Evolutionary conservation across 2,329 filamentous ascomycete species (phyloP).

Genomic region (Aaosphaeria arxii): DNA sequence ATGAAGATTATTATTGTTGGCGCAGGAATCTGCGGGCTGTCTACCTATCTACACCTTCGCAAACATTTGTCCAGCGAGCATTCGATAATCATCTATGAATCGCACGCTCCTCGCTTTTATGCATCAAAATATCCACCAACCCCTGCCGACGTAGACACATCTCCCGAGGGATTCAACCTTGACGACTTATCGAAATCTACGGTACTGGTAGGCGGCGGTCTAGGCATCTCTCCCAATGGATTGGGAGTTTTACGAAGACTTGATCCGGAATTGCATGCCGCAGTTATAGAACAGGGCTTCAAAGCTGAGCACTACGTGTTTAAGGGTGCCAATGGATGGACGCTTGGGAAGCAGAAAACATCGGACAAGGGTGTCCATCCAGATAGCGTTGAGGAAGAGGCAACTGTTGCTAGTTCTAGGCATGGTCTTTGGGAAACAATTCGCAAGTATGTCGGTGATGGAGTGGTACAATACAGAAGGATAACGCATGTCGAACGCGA

Average conservation of each 20-base stretch:
- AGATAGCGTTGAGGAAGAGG: conserved; percentile 7
- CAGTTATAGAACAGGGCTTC: conserved; percentile 18
- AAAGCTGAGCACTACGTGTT: conserved; percentile 15
- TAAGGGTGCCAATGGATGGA: conserved; percentile 16
- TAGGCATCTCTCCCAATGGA: conserved; percentile 28
- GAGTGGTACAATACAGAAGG: conserved; percentile 10
- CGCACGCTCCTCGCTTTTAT: conserved; percentile 8
- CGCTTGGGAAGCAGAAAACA: conserved; percentile 11
- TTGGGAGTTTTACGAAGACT: conserved; percentile 19
- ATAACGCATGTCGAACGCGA: conserved; percentile 7
- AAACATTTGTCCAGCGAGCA: conserved; percentile 17
- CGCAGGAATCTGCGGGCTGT: conserved; percentile 18
- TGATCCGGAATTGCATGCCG: conserved; percentile 10
- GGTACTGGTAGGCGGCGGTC: conserved; percentile 18
- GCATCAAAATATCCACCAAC: neutral
- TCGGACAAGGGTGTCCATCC: conserved; percentile 6
- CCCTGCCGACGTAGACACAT: neutral
- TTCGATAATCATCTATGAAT: conserved; percentile 24
- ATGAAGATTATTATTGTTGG: conserved; percentile 28
- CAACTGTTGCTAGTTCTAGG: conserved; percentile 15
- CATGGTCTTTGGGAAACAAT: conserved; percentile 22
- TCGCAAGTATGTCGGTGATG: conserved; percentile 8
- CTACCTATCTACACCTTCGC: conserved; percentile 21
- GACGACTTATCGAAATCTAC: conserved; percentile 11
- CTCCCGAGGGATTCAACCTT: conserved; percentile 1